A percentile compares a stretch with the other conserved stretches of the same genome.
Evolutionary conservation across 805 yeast genomes (phyloP).

Genomic region (Candida andamanensis): DNA sequence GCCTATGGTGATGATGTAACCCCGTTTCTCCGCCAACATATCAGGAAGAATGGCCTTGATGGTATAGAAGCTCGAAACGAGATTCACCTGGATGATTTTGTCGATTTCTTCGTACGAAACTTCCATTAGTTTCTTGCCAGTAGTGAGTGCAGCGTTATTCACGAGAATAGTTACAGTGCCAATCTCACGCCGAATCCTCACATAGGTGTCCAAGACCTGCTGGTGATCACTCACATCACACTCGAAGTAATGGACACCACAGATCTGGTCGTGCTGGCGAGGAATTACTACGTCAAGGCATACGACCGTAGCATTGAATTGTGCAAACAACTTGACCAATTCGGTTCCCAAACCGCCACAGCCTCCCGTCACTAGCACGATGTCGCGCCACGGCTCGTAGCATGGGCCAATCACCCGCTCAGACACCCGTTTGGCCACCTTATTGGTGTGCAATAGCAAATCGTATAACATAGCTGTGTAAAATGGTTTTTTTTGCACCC

Average conservation of each 20-base stretch:
- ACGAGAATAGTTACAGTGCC: constrained; percentile 66
- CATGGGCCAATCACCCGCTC: constrained; percentile 45
- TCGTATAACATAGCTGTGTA: constrained; percentile 2
- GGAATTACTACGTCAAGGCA: constrained; percentile 60
- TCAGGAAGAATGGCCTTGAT: constrained; percentile 67
- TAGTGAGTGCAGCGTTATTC: constrained; percentile 80
- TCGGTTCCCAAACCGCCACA: constrained; percentile 71
- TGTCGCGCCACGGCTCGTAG: constrained; percentile 51
- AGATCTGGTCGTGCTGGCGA: constrained; percentile 16
- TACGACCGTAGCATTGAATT: constrained; percentile 45
- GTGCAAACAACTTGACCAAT: constrained; percentile 42
- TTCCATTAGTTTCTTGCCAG: constrained; percentile 53
- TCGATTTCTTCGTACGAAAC: constrained; percentile 56
- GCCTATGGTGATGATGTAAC: constrained; percentile 75
- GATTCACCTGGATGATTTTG: constrained; percentile 58
- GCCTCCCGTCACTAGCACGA: constrained; percentile 83
- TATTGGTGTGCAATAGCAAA: constrained; percentile 14
- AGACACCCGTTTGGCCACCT: constrained; percentile 24
- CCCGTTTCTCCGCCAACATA: constrained; percentile 58
- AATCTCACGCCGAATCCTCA: constrained; percentile 37
- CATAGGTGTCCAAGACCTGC: constrained; percentile 39
- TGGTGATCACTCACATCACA: constrained; percentile 66
- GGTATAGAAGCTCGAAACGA: constrained; percentile 65
- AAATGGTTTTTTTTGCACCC: background rate
- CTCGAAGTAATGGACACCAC: constrained; percentile 47